A percentile compares a stretch with the other conserved stretches of the same genome.
Evolutionary conservation across 2,329 filamentous ascomycete genomes (phyloP).

Genomic region (Microsporum ferrugineum): DNA sequence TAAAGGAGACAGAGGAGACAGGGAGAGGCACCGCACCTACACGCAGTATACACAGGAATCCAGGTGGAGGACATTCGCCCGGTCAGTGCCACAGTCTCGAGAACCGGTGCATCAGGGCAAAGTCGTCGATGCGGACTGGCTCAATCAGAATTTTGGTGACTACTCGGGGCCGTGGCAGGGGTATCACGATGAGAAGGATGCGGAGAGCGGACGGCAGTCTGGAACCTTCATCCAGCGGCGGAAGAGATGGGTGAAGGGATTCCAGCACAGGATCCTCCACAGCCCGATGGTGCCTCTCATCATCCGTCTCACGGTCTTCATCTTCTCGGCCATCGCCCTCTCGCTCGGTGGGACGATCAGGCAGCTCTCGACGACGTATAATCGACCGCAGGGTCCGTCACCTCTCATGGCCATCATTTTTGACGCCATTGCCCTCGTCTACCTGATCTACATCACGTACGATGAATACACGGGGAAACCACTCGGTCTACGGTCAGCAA

Average conservation of each 20-base stretch:
- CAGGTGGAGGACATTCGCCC: conserved; percentile 38
- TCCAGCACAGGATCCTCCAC: conserved; percentile 59
- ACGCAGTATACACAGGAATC: conserved; percentile 25
- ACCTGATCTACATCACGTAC: conserved; percentile 85
- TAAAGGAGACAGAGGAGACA: neutral
- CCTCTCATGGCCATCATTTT: conserved; percentile 82
- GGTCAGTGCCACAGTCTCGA: conserved; percentile 33
- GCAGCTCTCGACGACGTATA: conserved; percentile 41
- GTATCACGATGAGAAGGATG: conserved; percentile 36
- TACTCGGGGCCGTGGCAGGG: conserved; percentile 44
- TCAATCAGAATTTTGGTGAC: conserved; percentile 35
- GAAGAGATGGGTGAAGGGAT: conserved; percentile 45
- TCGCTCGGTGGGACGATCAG: conserved; percentile 67
- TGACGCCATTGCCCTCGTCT: conserved; percentile 77
- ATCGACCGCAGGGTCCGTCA: conserved; percentile 54
- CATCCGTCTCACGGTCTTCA: conserved; percentile 70
- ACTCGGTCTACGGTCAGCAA: conserved; percentile 69
- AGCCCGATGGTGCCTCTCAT: conserved; percentile 76
- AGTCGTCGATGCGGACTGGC: conserved; percentile 36
- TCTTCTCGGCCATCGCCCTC: conserved; percentile 71
- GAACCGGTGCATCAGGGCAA: conserved; percentile 28
- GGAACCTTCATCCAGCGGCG: conserved; percentile 39
- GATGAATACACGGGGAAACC: conserved; percentile 96
- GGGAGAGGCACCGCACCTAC: neutral
- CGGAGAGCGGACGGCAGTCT: conserved; percentile 39